Base-by-base conservation (phyloP, 2,329 filamentous ascomycete species). In the Fusarium circinatum region DNA sequence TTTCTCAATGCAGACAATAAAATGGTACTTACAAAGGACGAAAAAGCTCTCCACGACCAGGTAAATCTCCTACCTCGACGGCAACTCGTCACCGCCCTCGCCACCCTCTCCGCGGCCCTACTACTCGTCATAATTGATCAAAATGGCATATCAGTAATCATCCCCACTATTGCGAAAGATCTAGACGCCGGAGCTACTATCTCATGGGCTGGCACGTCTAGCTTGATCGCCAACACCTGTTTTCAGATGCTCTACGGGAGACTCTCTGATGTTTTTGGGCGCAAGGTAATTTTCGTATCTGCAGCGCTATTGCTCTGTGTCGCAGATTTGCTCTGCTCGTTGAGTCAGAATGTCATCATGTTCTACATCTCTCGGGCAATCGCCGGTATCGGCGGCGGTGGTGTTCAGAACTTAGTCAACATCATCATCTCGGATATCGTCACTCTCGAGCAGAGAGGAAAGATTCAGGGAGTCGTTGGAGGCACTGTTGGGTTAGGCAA, bases 231-330 rank as follows among this genome's bases (percentile, higher is more conserved):
- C 7, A 65, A 65, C 1, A 66, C 63, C 0, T 65, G 60, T 18
- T 66, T 66, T 4, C 63, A 65, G 12, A 65, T 65, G 60, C 41
- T 65, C 18, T 65, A 65, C 2, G 63, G 63, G 0, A 56, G 63
- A n/a, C 8, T 66, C 0, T 66, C 63, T 0, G 63, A 66, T n/a
- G 61, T 65, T 2, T 66, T 66, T 49, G 63, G 63, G 2, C 63
- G 63, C 7, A 65, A 66, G 6, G 61, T 56, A 0, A 13, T 66
- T 9, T 65, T 57, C 1, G 1, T 66, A 3, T 36, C 41, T 5
- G 60, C 60, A 0, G 36, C 54, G 0, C 0, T 65, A 0, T 2
- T 66, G 0, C 41, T 66, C 2, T 65, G 60, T n/a, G 6, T 57
- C 0, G 22, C 41, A 0, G 36, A 66, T 5, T 8, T 66, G 5